A percentile compares a stretch with the other conserved stretches of the same genome.
Evolutionary conservation across 2,329 filamentous ascomycete species (phyloP).

Genomic region (Cordyceps farinosa): DNA sequence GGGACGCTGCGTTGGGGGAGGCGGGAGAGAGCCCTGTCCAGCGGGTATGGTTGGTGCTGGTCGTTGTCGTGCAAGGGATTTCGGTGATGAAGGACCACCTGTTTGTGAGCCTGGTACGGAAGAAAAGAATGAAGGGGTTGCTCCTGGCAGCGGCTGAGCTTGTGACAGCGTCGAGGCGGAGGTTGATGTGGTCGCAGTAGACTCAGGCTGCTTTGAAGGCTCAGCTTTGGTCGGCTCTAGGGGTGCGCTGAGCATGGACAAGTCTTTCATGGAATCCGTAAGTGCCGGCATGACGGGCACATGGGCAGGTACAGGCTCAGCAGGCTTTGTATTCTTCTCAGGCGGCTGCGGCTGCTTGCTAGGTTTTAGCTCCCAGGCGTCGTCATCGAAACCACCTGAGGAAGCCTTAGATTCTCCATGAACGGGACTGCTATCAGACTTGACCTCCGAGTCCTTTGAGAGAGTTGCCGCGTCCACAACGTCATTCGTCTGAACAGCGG

Average conservation of each 20-base stretch:
- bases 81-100: conserved; percentile 27
- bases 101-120: conserved; percentile 24
- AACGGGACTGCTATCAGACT: conserved; percentile 21
- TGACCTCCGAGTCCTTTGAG: conserved; percentile 50
- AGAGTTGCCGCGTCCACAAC: conserved; percentile 86
- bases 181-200: conserved; percentile 20
- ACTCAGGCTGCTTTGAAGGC: conserved; percentile 28
- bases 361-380: conserved; percentile 95
- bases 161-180: conserved; percentile 33
- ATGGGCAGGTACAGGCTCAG: conserved; percentile 30
- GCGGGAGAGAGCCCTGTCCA: conserved; percentile 62
- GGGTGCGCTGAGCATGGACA: conserved; percentile 51
- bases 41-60: conserved; percentile 64
- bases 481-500: conserved; percentile 80
- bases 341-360: conserved; percentile 51
- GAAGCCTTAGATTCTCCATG: conserved; percentile 27
- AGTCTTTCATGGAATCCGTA: conserved; percentile 64
- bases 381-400: conserved; percentile 77
- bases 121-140: conserved; percentile 57
- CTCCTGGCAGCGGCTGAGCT: conserved; percentile 48
- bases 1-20: conserved; percentile 72
- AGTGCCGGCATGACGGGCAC: conserved; percentile 45
- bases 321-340: conserved; percentile 12
- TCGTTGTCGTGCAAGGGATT: conserved; percentile 53
- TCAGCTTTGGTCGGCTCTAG: conserved; percentile 47